These are phyloP conservation scores for Xanthoconium separans DNA, from an alignment of 1,284 basidiomycete genomes.

Conservation along the genomic window DNA sequence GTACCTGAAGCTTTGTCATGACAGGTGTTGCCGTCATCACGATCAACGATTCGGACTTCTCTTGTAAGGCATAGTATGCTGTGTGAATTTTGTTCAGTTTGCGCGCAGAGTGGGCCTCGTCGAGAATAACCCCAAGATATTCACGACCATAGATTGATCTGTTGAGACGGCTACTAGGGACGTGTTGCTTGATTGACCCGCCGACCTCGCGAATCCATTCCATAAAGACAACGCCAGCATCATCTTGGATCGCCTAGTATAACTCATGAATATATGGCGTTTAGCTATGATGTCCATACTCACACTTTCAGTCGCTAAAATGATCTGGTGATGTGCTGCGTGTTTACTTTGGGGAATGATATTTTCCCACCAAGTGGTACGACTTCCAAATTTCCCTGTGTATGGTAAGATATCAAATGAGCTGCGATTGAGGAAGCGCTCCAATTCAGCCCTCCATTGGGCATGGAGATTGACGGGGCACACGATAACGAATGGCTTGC, in stretches of 20 bases:
- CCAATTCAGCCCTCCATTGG: constrained; percentile 4
- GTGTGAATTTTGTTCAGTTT: neutral
- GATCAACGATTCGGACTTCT: neutral
- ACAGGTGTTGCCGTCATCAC: neutral
- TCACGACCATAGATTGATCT: neutral
- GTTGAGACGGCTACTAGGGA: too few relatives aligned
- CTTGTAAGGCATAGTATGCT: neutral
- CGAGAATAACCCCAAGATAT: neutral
- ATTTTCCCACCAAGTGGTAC: neutral
- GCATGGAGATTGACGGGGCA: neutral
- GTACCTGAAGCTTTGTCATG: neutral
- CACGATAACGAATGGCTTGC: constrained; percentile 2
- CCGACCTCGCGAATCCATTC: neutral
- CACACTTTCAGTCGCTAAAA: neutral
- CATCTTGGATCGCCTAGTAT: neutral
- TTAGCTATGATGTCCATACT: neutral
- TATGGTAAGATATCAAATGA: constrained; percentile 4
- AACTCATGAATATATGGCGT: neutral
- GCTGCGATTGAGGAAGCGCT: neutral
- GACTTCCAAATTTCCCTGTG: neutral
- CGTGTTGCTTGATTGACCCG: too few relatives aligned
- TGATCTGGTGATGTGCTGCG: neutral
- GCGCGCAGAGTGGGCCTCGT: neutral
- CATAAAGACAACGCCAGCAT: neutral
- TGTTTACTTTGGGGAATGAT: neutral